Conservation (phyloP, 495 filamentous ascomycete species). For the Pyrenula aspistea region DNA sequence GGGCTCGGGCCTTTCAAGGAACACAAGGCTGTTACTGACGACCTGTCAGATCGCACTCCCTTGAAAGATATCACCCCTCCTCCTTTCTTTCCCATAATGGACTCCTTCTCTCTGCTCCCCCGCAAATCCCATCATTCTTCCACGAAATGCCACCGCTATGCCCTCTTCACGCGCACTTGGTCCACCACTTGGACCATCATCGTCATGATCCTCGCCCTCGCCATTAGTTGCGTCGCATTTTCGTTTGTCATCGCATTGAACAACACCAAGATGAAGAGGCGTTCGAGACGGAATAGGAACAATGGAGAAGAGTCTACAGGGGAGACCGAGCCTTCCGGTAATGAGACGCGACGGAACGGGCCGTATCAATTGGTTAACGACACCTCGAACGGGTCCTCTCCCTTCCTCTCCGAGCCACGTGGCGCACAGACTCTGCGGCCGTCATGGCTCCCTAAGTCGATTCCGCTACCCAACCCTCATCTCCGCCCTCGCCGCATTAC, state of each 20-base stretch:
- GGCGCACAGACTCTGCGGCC: background rate
- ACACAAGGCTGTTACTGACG: too few species aligned
- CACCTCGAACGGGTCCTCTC: background rate
- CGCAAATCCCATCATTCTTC: background rate
- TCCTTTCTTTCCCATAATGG: too few species aligned
- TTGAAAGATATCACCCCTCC: too few species aligned
- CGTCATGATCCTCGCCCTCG: background rate
- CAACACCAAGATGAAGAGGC: background rate
- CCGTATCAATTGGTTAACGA: background rate
- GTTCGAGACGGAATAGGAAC: background rate
- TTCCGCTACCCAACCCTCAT: background rate
- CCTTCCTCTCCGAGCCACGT: background rate
- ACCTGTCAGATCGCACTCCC: too few species aligned
- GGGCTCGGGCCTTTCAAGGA: too few species aligned
- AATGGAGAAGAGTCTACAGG: background rate
- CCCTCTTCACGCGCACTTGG: background rate
- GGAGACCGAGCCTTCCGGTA: background rate
- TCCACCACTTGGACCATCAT: background rate
- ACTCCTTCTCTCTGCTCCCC: background rate
- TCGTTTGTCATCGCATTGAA: background rate
- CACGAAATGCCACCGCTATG: background rate
- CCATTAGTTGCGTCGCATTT: background rate
- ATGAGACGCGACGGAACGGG: background rate
- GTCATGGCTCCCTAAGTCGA: background rate
- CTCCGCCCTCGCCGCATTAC: background rate